Percentiles rank a stretch among this genome's conserved stretches.
These are phyloP conservation scores for Backusella mclennaniae DNA, from an alignment of 192 early-diverging fungal species.

Conservation along the genomic window DNA sequence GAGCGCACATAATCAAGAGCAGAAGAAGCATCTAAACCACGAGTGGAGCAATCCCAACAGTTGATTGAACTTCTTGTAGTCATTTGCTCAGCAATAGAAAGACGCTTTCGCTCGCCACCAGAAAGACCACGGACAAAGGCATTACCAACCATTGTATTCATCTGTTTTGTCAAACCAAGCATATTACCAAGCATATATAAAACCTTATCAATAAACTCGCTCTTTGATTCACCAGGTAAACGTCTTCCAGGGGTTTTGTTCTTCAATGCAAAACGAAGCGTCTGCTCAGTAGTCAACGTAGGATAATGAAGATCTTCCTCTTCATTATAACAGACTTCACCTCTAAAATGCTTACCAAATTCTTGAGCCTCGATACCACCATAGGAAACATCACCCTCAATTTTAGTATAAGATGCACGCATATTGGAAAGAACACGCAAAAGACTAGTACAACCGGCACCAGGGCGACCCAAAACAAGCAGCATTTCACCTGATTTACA, in stretches of 20 bases:
- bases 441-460: slow-evolving; percentile 64
- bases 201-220: slow-evolving; percentile 31
- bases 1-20: slow-evolving; percentile 75
- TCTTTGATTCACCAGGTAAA: slow-evolving; percentile 34
- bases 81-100: slow-evolving; percentile 73
- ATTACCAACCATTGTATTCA: slow-evolving; percentile 64
- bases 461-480: slow-evolving; percentile 68
- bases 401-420: slow-evolving; percentile 38
- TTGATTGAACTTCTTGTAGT: slow-evolving; percentile 59
- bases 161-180: slow-evolving; percentile 57
- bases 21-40: slow-evolving; percentile 75
- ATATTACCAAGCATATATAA: slow-evolving; percentile 54
- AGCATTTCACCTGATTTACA: slow-evolving; percentile 74
- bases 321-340: slow-evolving; percentile 76
- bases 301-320: slow-evolving; percentile 61
- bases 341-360: slow-evolving; percentile 60
- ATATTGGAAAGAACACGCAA: slow-evolving; percentile 60
- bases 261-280: slow-evolving; percentile 74
- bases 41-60: slow-evolving; percentile 71
- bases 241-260: slow-evolving; percentile 63
- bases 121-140: slow-evolving; percentile 72
- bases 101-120: slow-evolving; percentile 74
- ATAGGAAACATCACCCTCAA: slow-evolving; percentile 60
- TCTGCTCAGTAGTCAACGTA: slow-evolving; percentile 72
- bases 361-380: slow-evolving; percentile 66